Percentiles rank a stretch among this genome's conserved stretches.
Evolutionary conservation across 2,329 filamentous ascomycete genomes (phyloP).

Genomic region (Alternaria sp.): DNA sequence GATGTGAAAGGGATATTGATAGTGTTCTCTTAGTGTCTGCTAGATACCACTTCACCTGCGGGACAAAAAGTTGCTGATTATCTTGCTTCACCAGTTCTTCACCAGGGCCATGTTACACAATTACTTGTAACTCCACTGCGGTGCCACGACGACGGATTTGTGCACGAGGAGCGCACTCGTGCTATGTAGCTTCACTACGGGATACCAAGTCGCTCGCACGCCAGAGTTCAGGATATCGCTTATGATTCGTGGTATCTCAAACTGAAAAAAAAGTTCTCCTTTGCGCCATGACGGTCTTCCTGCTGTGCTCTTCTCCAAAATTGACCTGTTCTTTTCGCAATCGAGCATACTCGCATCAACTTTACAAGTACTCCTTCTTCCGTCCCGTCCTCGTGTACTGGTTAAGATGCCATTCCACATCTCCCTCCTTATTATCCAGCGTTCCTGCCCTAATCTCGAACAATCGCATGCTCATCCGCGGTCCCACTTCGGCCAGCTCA

Average conservation of each 20-base stretch:
- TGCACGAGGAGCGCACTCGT: neutral
- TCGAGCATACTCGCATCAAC: neutral
- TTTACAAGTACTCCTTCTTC: conserved; percentile 92
- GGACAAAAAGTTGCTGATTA: neutral
- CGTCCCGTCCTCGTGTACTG: conserved; percentile 92
- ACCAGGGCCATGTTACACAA: neutral
- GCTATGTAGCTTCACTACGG: neutral
- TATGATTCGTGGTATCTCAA: conserved; percentile 3
- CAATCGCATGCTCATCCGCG: conserved; percentile 94
- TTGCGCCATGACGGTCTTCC: neutral
- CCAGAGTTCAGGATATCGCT: neutral
- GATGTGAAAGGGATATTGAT: conserved; percentile 36
- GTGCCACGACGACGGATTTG: neutral
- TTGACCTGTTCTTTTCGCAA: neutral
- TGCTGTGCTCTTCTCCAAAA: neutral
- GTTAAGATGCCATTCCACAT: conserved; percentile 95
- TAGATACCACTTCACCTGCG: neutral
- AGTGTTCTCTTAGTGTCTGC: neutral
- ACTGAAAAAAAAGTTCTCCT: neutral
- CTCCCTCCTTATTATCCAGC: conserved; percentile 91
- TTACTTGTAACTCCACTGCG: neutral
- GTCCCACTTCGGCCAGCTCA: conserved; percentile 59
- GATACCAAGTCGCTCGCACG: neutral
- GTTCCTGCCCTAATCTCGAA: conserved; percentile 94
- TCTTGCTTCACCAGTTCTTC: neutral